A percentile compares a stretch with the other conserved stretches of the same genome.
Evolutionary conservation across 129 eudicot genomes (phyloP).

Genomic region (Pittosporum tobira): DNA sequence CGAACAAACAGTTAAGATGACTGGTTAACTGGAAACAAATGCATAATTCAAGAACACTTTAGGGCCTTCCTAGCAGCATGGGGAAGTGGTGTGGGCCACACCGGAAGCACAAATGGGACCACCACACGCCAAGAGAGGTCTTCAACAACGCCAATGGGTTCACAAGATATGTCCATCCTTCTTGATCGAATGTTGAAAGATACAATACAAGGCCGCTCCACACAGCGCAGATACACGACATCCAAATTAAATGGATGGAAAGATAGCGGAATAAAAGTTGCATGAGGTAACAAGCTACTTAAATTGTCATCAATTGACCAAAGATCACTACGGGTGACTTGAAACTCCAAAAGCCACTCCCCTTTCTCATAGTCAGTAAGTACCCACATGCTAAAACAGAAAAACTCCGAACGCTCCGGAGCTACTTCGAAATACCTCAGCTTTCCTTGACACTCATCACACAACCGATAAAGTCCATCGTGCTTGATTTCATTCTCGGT

Average conservation of each 20-base stretch:
- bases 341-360: constrained; percentile 32
- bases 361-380: constrained; percentile 37
- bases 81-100: constrained; percentile 51
- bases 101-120: constrained; percentile 44
- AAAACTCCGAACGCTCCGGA: constrained; percentile 15
- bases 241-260: constrained; percentile 37
- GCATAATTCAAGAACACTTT: constrained; percentile 11
- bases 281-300: constrained; percentile 13
- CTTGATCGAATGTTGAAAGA: constrained; percentile 24
- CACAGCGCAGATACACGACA: constrained; percentile 41
- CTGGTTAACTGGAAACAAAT: not conserved
- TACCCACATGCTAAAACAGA: constrained; percentile 44
- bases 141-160: constrained; percentile 30
- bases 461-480: constrained; percentile 39
- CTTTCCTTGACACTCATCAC: constrained; percentile 33
- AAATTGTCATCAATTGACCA: constrained; percentile 29
- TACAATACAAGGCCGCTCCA: constrained; percentile 37
- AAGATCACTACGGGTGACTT: constrained; percentile 40
- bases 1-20: not conserved
- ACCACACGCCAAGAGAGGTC: constrained; percentile 54
- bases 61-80: constrained; percentile 13
- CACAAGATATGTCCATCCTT: constrained; percentile 31
- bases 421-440: constrained; percentile 36
- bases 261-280: constrained; percentile 35
- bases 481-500: constrained; percentile 21